Conservation (phyloP, 2,329 filamentous ascomycete species). For the Cladosporium austrohemisphaericum region DNA sequence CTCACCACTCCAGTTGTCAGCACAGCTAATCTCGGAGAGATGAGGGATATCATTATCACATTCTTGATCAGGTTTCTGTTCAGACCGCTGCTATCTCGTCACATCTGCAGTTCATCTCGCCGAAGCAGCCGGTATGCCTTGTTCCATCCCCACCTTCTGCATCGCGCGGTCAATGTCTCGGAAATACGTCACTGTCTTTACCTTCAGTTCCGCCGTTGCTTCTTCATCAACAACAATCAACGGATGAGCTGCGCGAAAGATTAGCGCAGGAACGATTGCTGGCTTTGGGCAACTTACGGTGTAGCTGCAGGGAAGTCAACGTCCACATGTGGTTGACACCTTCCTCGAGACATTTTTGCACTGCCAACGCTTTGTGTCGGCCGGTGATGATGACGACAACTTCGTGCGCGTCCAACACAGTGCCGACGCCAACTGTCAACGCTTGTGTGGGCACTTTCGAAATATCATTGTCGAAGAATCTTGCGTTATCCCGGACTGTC, state of each 20-base stretch:
- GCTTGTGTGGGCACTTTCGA: slow-evolving; percentile 74
- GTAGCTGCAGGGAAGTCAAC: slow-evolving; percentile 72
- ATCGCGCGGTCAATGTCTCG: slow-evolving; percentile 48
- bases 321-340: slow-evolving; percentile 91
- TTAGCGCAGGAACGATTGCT: background rate
- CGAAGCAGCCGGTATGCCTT: background rate
- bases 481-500: slow-evolving; percentile 77
- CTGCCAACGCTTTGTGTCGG: slow-evolving; percentile 72
- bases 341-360: slow-evolving; percentile 76
- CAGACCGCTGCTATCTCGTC: too few species aligned
- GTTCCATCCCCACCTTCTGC: background rate
- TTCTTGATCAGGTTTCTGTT: too few species aligned
- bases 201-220: slow-evolving; percentile 47
- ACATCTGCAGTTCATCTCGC: background rate
- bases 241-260: slow-evolving; percentile 36
- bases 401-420: slow-evolving; percentile 74
- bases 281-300: slow-evolving; percentile 62
- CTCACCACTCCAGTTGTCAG: background rate
- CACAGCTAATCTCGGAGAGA: background rate
- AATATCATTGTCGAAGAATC: slow-evolving; percentile 76
- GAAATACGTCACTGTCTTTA: slow-evolving; percentile 46
- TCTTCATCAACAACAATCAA: slow-evolving; percentile 83
- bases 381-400: slow-evolving; percentile 80
- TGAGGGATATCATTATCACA: too few species aligned
- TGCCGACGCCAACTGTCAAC: slow-evolving; percentile 78